Conservation (phyloP, 768 basidiomycete species). For the Lyophyllum atratum region DNA sequence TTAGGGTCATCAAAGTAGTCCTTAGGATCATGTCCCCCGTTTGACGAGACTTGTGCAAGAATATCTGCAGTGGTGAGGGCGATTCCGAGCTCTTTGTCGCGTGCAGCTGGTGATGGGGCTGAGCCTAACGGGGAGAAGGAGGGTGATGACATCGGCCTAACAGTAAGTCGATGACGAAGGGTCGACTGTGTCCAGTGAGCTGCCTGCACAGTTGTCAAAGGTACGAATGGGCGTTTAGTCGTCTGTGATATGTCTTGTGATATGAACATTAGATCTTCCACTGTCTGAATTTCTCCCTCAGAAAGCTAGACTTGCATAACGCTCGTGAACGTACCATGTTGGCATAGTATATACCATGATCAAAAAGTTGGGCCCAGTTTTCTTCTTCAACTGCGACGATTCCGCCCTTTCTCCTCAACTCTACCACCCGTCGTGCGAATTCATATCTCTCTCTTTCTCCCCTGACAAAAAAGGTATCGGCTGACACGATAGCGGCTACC, state of each 20-base stretch:
- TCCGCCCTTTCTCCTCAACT: constrained; percentile 63
- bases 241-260: constrained; percentile 75
- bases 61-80: constrained; percentile 58
- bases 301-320: neutral
- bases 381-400: constrained; percentile 63
- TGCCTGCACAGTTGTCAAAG: constrained; percentile 65
- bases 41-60: constrained; percentile 25
- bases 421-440: constrained; percentile 73
- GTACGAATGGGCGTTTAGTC: constrained; percentile 69
- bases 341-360: constrained; percentile 77
- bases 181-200: constrained; percentile 80
- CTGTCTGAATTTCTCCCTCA: constrained; percentile 47
- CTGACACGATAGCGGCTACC: constrained; percentile 72
- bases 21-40: too few species aligned
- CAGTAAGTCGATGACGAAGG: constrained; percentile 60
- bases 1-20: constrained; percentile 24
- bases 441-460: constrained; percentile 82
- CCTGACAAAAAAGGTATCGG: constrained; percentile 78
- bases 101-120: constrained; percentile 32
- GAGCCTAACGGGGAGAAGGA: constrained; percentile 1
- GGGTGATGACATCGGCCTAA: constrained; percentile 38
- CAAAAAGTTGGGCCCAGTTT: constrained; percentile 72
- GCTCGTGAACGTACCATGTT: constrained; percentile 68
- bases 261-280: constrained; percentile 78
- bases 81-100: constrained; percentile 71